Base-by-base conservation (phyloP, 140 eudicot genomes). In the Eryngium alpinum region DNA sequence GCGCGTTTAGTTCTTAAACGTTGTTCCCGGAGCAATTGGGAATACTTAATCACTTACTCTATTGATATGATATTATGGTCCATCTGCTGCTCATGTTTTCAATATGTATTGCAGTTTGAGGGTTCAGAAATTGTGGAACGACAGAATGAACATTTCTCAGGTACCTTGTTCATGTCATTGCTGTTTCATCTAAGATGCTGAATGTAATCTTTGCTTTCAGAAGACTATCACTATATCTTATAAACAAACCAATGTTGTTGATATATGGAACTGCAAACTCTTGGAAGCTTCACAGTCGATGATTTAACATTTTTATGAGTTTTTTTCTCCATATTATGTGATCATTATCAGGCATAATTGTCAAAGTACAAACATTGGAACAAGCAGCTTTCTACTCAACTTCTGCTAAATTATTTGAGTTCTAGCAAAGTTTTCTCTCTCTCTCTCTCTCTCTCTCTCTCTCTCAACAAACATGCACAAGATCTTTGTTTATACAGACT, bases 101-200 rank as follows among this genome's bases (percentile, higher is more conserved):
- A 10, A 27, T 81, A 43, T 77, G 75, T 46, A 11, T 87, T 92
- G 90, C 93, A 94, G 98, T 94, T 94, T 92, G 98, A 94, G 87
- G 97, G 98, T 80, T 92, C 97, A 75, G 97, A 94, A 80, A 60
- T 87, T 15, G 82, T 94, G 86, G 88, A 87, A 86, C 91, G 83
- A 63, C 98, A 94, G 75, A 94, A 94, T 71, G 89, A 94, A 57
- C 93, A 86, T 85, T 94, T 94, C 88, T 86, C 97, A 85, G 98
- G 98, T 93, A 86, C 28, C 53, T 74, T 60, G 43, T 75, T 3
- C 16, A 29, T 16, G 17, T 31, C 78, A 22, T 44, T n/a, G 11
- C 22, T 31, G 63, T 81, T 38, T 16, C 44, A 56, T 63, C 38
- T 75, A 50, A 33, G 63, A 10, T 27, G 24, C 24, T 22, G 13